Evolutionary conservation across 2,329 filamentous ascomycete genomes (phyloP).

Genomic region (Botrytis tulipae): DNA sequence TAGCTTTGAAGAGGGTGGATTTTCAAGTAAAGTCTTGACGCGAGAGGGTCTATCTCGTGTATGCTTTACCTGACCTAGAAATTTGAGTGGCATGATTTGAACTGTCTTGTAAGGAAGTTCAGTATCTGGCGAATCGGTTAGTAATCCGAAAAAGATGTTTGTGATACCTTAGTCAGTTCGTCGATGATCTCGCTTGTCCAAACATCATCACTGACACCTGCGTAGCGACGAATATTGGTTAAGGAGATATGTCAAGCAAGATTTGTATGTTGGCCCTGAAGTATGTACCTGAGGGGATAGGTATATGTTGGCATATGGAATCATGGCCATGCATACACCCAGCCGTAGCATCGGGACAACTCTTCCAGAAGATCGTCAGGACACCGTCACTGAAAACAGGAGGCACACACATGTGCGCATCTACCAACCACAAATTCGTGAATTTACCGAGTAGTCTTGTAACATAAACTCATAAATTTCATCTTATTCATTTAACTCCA

Average conservation of each 20-base stretch:
- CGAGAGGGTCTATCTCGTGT: background rate
- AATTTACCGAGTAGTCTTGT: background rate
- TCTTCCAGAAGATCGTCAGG: background rate
- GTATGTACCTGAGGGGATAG: background rate
- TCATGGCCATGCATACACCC: background rate
- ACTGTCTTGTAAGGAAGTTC: background rate
- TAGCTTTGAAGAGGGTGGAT: background rate
- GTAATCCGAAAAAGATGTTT: background rate
- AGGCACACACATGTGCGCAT: background rate
- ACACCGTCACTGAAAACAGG: background rate
- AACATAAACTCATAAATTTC: background rate
- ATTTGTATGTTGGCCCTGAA: background rate
- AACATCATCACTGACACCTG: background rate
- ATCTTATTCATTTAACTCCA: constrained; percentile 7
- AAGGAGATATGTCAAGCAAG: background rate
- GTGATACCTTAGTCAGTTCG: background rate
- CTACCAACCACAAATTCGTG: background rate
- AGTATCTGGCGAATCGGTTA: background rate
- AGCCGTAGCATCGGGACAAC: background rate
- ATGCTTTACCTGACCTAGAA: background rate
- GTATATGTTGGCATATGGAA: background rate
- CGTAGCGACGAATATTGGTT: background rate
- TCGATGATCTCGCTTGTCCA: background rate
- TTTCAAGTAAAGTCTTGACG: background rate
- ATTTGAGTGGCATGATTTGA: too few species aligned